Evolutionary conservation across 2,329 filamentous ascomycete genomes (phyloP).

Genomic region (Penicillium sp.): DNA sequence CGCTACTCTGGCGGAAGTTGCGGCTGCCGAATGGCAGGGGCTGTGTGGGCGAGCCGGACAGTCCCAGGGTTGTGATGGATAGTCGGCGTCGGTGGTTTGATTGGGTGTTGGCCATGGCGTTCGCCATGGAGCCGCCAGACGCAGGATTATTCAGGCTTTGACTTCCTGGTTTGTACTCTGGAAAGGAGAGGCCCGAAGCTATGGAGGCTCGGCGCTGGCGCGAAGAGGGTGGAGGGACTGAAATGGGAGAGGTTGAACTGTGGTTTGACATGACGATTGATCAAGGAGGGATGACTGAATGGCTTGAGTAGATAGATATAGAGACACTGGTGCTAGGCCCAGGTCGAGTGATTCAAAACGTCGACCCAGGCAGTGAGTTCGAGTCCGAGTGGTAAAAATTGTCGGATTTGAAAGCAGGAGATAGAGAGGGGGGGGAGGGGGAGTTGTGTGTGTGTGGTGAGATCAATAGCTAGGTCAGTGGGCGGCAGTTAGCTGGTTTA

Average conservation of each 20-base stretch:
- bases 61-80: slow-evolving; percentile 74
- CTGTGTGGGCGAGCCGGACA: slow-evolving; percentile 73
- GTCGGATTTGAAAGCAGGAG: background rate
- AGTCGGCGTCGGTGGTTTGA: slow-evolving; percentile 65
- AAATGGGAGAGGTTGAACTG: slow-evolving; percentile 45
- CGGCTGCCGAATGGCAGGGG: slow-evolving; percentile 56
- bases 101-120: slow-evolving; percentile 55
- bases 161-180: slow-evolving; percentile 42
- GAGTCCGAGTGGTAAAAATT: background rate
- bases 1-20: slow-evolving; percentile 65
- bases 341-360: background rate
- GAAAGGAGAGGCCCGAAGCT: slow-evolving; percentile 45
- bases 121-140: slow-evolving; percentile 56
- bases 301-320: background rate
- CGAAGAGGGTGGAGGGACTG: slow-evolving; percentile 39
- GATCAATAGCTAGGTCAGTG: slow-evolving; percentile 3
- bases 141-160: slow-evolving; percentile 22
- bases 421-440: background rate
- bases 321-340: background rate
- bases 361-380: background rate
- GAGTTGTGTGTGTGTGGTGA: background rate
- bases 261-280: slow-evolving; percentile 48
- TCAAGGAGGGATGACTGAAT: background rate
- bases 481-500: slow-evolving; percentile 2
- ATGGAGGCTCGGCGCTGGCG: slow-evolving; percentile 54